Percentiles rank a stretch among this genome's conserved stretches.
Evolutionary conservation across 306 rosid genomes (phyloP).

Genomic region (Quercus ilex): DNA sequence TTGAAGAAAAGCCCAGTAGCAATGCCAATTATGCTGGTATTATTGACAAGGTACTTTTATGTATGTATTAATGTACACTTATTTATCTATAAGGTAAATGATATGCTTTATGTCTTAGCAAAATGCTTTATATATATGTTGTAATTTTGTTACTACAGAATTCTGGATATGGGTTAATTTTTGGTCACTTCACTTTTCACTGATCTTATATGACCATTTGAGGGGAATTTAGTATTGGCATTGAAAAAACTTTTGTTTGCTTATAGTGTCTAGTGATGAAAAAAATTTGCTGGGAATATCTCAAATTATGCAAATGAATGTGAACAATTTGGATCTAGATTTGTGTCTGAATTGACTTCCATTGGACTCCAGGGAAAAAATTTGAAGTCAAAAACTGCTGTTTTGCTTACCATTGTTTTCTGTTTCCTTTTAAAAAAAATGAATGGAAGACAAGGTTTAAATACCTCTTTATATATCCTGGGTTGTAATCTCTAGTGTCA

Average conservation of each 20-base stretch:
- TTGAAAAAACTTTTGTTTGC: too few relatives aligned
- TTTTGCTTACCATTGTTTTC: not conserved
- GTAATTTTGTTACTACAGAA: not conserved
- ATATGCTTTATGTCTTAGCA: not conserved
- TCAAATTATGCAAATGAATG: not conserved
- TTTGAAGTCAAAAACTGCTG: not conserved
- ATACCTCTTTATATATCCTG: not conserved
- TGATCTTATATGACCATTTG: not conserved
- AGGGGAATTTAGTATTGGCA: too few relatives aligned
- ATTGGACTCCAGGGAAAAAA: not conserved
- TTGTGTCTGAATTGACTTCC: not conserved
- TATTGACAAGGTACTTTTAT: constrained; percentile 31
- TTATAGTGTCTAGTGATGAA: too few relatives aligned
- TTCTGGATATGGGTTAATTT: not conserved
- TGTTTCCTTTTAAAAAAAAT: not conserved
- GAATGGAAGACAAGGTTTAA: not conserved
- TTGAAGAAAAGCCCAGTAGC: constrained; percentile 27
- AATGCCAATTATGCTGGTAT: constrained; percentile 6
- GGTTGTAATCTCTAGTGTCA: not conserved
- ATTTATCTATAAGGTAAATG: not conserved
- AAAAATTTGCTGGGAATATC: not conserved
- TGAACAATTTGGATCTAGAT: not conserved
- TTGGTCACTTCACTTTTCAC: not conserved
- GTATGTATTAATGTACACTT: not conserved
- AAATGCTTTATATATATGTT: not conserved